Percentiles rank a stretch among this genome's conserved stretches.
These are phyloP conservation scores for Endoconidiophora polonica DNA, from an alignment of 2,329 filamentous ascomycete species.

Conservation along the genomic window DNA sequence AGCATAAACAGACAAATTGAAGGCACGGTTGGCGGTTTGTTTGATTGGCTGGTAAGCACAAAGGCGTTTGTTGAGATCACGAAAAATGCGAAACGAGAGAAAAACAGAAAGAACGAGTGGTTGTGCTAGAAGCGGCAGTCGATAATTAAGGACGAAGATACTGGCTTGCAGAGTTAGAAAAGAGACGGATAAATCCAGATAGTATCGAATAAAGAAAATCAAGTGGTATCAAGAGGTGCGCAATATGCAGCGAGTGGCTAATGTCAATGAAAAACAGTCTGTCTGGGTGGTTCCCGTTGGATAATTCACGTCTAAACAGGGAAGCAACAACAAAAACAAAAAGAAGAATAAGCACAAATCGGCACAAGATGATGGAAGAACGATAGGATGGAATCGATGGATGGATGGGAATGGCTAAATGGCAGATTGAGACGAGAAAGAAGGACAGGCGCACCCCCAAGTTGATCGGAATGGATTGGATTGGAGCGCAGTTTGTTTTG, in stretches of 20 bases:
- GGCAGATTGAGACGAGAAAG: too few relatives aligned
- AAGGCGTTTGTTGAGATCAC: not conserved
- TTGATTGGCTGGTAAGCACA: too few relatives aligned
- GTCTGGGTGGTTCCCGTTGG: too few relatives aligned
- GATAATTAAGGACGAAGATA: not conserved
- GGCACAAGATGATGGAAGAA: not conserved
- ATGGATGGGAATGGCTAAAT: not conserved
- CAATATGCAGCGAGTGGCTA: too few relatives aligned
- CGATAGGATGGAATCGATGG: not conserved
- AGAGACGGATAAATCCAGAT: not conserved
- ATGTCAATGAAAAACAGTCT: not conserved
- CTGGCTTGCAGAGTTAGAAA: not conserved
- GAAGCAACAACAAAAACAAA: not conserved
- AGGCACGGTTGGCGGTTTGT: too few relatives aligned
- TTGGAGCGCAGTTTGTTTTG: too few relatives aligned
- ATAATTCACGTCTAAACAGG: too few relatives aligned
- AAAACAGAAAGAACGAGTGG: not conserved
- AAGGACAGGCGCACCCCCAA: too few relatives aligned
- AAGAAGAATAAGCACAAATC: not conserved
- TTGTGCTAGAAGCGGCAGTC: not conserved
- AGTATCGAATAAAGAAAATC: not conserved
- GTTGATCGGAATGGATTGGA: too few relatives aligned
- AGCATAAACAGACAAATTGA: too few relatives aligned
- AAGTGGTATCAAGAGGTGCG: not conserved
- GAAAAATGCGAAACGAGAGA: not conserved